Evolutionary conservation across 352 stramenopile species (phyloP).

Genomic region (Phytophthora citrophthora): DNA sequence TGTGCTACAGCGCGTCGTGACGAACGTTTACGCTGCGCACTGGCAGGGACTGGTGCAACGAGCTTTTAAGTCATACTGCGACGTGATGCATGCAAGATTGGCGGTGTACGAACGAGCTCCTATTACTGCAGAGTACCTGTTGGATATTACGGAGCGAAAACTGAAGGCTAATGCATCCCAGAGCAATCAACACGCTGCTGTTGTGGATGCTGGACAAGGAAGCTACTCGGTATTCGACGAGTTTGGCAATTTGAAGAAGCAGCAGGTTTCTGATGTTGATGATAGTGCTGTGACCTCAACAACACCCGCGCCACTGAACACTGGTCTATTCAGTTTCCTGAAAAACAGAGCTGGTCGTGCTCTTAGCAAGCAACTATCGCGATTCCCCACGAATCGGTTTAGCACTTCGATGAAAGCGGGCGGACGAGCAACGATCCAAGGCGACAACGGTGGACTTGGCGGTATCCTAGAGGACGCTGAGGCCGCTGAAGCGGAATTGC

Average conservation of each 20-base stretch:
- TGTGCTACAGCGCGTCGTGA: constrained; percentile 65
- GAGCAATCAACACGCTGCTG: constrained; percentile 42
- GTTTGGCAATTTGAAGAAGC: constrained; percentile 80
- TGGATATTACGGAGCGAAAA: constrained; percentile 78
- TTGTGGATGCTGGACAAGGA: constrained; percentile 65
- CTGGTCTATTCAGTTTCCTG: constrained; percentile 76
- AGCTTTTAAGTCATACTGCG: constrained; percentile 64
- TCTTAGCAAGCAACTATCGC: constrained; percentile 72
- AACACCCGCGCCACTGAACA: constrained; percentile 49
- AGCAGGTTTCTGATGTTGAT: constrained; percentile 25
- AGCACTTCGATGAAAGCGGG: constrained; percentile 22
- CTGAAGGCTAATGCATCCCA: constrained; percentile 48
- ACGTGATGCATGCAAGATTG: constrained; percentile 65
- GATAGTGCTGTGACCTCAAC: constrained; percentile 9
- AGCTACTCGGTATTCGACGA: constrained; percentile 79
- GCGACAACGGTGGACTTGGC: constrained; percentile 27
- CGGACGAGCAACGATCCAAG: constrained; percentile 12
- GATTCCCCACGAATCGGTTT: constrained; percentile 40
- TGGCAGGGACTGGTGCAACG: constrained; percentile 67
- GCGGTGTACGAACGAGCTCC: constrained; percentile 63
- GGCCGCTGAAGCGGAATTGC: constrained; percentile 38
- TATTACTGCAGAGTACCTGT: constrained; percentile 67
- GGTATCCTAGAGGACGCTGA: constrained; percentile 58
- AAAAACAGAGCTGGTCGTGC: constrained; percentile 73
- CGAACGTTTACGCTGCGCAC: constrained; percentile 64